A percentile compares a stretch with the other conserved stretches of the same genome.
Evolutionary conservation across 164 flowering plant genomes (phyloP).

Genomic region (Tinospora cordifolia): DNA sequence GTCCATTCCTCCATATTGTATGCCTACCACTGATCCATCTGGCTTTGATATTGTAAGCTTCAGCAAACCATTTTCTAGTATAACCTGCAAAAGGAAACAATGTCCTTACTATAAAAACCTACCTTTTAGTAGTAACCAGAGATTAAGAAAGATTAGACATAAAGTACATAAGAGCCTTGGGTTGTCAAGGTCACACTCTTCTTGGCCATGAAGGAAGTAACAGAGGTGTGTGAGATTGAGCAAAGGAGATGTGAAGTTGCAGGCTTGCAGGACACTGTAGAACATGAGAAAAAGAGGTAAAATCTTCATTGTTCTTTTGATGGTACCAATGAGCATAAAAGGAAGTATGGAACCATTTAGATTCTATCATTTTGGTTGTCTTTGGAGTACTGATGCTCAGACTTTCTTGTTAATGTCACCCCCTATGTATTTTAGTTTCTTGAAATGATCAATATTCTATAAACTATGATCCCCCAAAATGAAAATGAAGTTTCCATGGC

Average conservation of each 20-base stretch:
- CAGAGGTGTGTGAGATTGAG: background rate
- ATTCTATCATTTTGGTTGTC: background rate
- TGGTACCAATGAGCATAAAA: constrained; percentile 9
- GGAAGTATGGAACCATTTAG: background rate
- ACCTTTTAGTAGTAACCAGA: background rate
- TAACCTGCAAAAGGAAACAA: constrained; percentile 25
- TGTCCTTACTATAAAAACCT: background rate
- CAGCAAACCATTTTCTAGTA: constrained; percentile 38
- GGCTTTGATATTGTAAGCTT: constrained; percentile 40
- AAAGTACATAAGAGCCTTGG: constrained; percentile 25
- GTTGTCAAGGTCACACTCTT: too few species aligned
- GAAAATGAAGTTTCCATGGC: too few species aligned
- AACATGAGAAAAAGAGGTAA: background rate
- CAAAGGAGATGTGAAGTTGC: background rate
- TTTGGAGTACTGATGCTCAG: background rate
- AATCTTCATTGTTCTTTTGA: background rate
- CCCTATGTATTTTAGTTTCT: background rate
- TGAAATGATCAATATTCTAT: background rate
- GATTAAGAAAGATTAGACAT: constrained; percentile 1
- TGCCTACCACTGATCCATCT: constrained; percentile 37
- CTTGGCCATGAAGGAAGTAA: background rate
- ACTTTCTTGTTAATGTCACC: background rate
- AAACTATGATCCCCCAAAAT: too few species aligned
- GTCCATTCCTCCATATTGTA: constrained; percentile 44
- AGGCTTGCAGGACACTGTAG: constrained; percentile 3